Evolutionary conservation across 768 basidiomycete species (phyloP).

Genomic region (Russula ochroleuca): DNA sequence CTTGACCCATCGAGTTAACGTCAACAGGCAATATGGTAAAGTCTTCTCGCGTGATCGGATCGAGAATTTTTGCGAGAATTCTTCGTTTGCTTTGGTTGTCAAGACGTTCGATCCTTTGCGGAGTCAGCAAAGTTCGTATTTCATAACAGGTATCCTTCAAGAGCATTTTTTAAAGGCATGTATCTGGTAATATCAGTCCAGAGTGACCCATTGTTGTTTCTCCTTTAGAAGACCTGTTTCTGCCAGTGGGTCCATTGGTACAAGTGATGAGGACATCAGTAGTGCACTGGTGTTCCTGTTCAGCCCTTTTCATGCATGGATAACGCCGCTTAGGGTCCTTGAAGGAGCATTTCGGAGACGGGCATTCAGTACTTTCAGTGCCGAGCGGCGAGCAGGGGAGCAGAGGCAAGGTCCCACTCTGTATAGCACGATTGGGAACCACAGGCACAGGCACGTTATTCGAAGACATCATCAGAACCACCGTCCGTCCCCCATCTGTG

Average conservation of each 20-base stretch:
- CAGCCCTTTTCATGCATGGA: neutral
- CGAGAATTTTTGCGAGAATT: too few relatives aligned
- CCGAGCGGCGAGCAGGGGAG: too few relatives aligned
- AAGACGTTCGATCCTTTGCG: slow-evolving; percentile 23
- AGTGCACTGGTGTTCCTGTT: neutral
- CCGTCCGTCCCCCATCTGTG: too few relatives aligned
- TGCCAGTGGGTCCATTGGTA: slow-evolving; percentile 17
- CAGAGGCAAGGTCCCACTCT: too few relatives aligned
- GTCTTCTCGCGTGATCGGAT: neutral
- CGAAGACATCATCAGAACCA: too few relatives aligned
- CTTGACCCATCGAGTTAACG: too few relatives aligned
- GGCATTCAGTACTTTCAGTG: too few relatives aligned
- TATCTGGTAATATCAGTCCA: neutral
- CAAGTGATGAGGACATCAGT: slow-evolving; percentile 24
- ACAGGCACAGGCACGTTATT: too few relatives aligned
- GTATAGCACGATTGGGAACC: too few relatives aligned
- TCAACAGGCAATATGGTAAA: slow-evolving; percentile 25
- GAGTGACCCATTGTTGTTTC: neutral
- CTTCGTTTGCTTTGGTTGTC: neutral
- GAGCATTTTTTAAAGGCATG: slow-evolving; percentile 18
- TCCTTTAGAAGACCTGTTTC: slow-evolving; percentile 6
- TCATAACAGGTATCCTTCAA: slow-evolving; percentile 26
- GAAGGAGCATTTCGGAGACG: neutral
- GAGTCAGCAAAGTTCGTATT: slow-evolving; percentile 29
- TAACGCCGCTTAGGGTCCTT: slow-evolving; percentile 3